Conservation (phyloP, 805 yeast species). For the Candida methanosorbosa region DNA sequence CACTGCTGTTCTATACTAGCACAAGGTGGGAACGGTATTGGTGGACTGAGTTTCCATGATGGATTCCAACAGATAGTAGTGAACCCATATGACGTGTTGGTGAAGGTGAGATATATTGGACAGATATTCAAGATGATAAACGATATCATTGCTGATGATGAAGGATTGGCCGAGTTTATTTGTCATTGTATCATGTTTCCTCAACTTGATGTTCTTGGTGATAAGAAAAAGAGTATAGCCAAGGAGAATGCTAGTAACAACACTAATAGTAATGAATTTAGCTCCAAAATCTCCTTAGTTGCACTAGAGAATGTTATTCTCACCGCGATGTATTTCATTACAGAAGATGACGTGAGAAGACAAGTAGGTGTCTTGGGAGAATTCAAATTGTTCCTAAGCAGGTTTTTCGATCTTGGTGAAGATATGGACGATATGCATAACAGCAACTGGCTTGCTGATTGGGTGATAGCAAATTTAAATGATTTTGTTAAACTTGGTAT, state of each 20-base stretch:
- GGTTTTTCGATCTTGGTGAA: slow-evolving; percentile 1
- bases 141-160: not conserved
- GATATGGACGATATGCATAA: not conserved
- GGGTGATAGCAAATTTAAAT: slow-evolving; percentile 18
- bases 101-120: slow-evolving; percentile 1
- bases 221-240: not conserved
- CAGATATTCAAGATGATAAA: slow-evolving; percentile 1
- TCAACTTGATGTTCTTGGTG: not conserved
- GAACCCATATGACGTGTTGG: slow-evolving; percentile 2
- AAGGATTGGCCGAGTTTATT: not conserved
- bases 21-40: slow-evolving; percentile 1
- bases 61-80: slow-evolving; percentile 1
- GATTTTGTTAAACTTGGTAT: slow-evolving; percentile 22
- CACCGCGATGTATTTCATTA: slow-evolving; percentile 1
- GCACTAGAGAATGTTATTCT: slow-evolving; percentile 1
- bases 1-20: slow-evolving; percentile 1
- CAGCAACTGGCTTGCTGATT: not conserved
- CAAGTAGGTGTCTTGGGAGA: slow-evolving; percentile 15
- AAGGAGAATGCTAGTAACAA: too few species aligned
- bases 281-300: not conserved
- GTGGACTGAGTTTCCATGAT: slow-evolving; percentile 2
- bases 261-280: too few species aligned
- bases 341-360: slow-evolving; percentile 6
- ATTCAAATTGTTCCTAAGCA: slow-evolving; percentile 20
- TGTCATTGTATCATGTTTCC: slow-evolving; percentile 1